Conservation (phyloP, 192 early-diverging fungal species). For the Rhizophagus sp. region DNA sequence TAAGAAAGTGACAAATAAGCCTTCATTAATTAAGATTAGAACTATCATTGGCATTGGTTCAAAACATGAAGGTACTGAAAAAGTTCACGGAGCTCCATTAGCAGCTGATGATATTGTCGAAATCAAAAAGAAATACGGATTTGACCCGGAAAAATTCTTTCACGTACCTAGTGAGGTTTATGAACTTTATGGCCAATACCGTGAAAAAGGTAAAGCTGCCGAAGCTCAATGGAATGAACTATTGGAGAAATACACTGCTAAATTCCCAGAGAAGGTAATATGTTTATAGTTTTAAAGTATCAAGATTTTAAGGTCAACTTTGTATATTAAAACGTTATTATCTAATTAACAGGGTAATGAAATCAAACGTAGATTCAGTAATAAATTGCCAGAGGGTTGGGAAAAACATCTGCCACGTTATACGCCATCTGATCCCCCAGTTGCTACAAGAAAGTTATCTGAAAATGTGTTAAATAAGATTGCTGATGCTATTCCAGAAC, state of each 20-base stretch:
- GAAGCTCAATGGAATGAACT: constrained; percentile 79
- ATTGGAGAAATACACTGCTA: constrained; percentile 65
- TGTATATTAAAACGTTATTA: neutral
- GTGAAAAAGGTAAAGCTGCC: constrained; percentile 58
- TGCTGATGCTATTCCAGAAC: constrained; percentile 77
- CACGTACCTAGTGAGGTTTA: constrained; percentile 70
- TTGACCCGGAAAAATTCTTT: constrained; percentile 76
- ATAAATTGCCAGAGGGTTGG: constrained; percentile 75
- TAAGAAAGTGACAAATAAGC: constrained; percentile 83
- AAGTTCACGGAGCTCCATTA: constrained; percentile 90
- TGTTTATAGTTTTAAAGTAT: neutral
- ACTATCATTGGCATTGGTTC: constrained; percentile 97
- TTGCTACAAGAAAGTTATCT: constrained; percentile 88
- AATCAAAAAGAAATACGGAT: constrained; percentile 82
- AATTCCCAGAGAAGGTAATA: constrained; percentile 61
- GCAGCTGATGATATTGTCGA: constrained; percentile 76
- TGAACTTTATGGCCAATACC: constrained; percentile 51
- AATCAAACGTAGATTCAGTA: constrained; percentile 72
- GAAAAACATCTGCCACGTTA: constrained; percentile 72
- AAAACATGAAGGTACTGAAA: constrained; percentile 82
- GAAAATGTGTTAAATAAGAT: constrained; percentile 84
- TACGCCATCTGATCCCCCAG: constrained; percentile 77
- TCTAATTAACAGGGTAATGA: constrained; percentile 53
- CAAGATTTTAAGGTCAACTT: neutral
- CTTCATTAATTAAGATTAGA: constrained; percentile 83